phyloP scores from a whole-genome alignment of 192 early-diverging fungal species.

The Coemansia sp. region DNA sequence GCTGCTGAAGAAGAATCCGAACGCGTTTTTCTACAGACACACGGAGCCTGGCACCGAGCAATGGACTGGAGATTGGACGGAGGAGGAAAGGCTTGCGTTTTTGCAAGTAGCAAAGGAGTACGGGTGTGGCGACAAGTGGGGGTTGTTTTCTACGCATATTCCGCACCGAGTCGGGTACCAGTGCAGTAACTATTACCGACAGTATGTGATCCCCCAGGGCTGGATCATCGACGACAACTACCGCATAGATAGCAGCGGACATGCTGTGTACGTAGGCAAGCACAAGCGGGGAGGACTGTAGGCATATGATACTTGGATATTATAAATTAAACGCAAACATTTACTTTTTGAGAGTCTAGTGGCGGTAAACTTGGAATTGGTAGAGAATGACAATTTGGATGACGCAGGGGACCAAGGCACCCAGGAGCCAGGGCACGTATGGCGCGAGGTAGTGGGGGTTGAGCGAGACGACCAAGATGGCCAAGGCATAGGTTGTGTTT shows the following conservation, averaged over 20 bases:
- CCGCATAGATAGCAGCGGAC: constrained; percentile 31
- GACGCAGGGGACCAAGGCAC: constrained; percentile 67
- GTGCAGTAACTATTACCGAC: constrained; percentile 55
- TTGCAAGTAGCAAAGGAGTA: constrained; percentile 44
- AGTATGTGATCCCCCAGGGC: constrained; percentile 47
- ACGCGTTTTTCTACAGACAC: constrained; percentile 74
- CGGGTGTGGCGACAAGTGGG: constrained; percentile 55
- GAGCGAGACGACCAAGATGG: constrained; percentile 74
- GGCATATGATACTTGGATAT: not conserved
- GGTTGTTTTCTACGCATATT: constrained; percentile 36
- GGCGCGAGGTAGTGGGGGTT: constrained; percentile 62
- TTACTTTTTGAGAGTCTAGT: too few relatives aligned
- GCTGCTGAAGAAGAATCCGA: constrained; percentile 72
- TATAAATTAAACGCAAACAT: too few relatives aligned
- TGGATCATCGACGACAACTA: constrained; percentile 53
- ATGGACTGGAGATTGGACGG: constrained; percentile 73
- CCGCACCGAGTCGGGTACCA: constrained; percentile 52
- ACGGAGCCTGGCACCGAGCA: constrained; percentile 72
- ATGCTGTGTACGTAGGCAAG: constrained; percentile 46
- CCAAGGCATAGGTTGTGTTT: constrained; percentile 62
- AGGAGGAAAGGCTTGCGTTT: constrained; percentile 60
- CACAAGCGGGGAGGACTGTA: constrained; percentile 22
- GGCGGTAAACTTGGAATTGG: constrained; percentile 62
- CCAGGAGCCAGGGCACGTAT: constrained; percentile 74
- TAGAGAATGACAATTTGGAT: constrained; percentile 75